Evolutionary conservation across 176 grass and related monocot genomes (phyloP).

Genomic region (Musa beccarii): DNA sequence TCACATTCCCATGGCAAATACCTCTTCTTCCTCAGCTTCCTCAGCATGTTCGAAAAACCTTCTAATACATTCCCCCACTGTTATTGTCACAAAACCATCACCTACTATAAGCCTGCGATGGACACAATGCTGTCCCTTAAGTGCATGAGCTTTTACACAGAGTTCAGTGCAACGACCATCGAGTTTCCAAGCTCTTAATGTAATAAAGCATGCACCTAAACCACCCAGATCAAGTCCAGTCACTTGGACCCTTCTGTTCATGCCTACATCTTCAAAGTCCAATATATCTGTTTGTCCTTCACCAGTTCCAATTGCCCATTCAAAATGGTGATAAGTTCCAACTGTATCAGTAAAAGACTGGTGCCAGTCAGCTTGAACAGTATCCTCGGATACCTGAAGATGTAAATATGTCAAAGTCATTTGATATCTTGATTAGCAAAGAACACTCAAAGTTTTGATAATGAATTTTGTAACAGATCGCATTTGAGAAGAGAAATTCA

Average conservation of each 20-base stretch:
- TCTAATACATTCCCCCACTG: slow-evolving; percentile 74
- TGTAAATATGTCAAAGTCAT: slow-evolving; percentile 23
- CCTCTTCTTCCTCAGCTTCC: slow-evolving; percentile 96
- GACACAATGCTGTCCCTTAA: slow-evolving; percentile 84
- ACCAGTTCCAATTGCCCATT: slow-evolving; percentile 77
- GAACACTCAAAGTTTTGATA: background rate
- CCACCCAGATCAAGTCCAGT: slow-evolving; percentile 62
- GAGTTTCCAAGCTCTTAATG: slow-evolving; percentile 63
- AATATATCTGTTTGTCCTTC: slow-evolving; percentile 82
- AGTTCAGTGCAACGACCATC: slow-evolving; percentile 55
- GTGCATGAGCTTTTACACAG: slow-evolving; percentile 79
- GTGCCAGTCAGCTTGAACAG: slow-evolving; percentile 56
- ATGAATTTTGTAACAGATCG: background rate
- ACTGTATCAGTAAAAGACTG: slow-evolving; percentile 47
- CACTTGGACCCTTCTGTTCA: slow-evolving; percentile 51
- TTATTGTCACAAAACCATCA: slow-evolving; percentile 75
- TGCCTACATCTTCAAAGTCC: slow-evolving; percentile 72
- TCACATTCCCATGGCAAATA: slow-evolving; percentile 23
- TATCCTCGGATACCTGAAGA: slow-evolving; percentile 77
- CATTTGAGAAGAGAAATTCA: background rate
- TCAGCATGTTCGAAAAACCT: slow-evolving; percentile 94
- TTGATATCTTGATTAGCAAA: background rate
- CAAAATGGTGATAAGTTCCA: slow-evolving; percentile 82
- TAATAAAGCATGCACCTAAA: slow-evolving; percentile 54
- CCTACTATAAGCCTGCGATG: slow-evolving; percentile 75